Conservation (phyloP, 2,329 filamentous ascomycete genomes). For the Dactylellina drechsleri region DNA sequence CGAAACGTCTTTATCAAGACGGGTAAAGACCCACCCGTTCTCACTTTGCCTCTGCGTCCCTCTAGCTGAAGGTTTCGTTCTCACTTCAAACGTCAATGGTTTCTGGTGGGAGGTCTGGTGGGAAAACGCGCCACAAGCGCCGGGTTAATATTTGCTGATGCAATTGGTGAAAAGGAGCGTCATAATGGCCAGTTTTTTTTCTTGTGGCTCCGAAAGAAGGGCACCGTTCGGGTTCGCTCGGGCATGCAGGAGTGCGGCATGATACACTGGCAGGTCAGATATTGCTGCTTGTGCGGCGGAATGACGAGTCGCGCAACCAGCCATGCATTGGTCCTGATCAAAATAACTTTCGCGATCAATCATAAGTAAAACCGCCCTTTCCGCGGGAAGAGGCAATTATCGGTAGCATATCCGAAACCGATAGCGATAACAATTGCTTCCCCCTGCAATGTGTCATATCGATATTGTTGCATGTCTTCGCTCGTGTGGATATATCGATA, state of each 20-base stretch:
- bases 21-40: slow-evolving; percentile 31
- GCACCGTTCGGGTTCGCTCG: not conserved
- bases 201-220: not conserved
- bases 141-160: slow-evolving; percentile 20
- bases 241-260: slow-evolving; percentile 2
- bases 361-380: not conserved
- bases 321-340: not conserved
- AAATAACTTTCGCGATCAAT: too few species aligned
- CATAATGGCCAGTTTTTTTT: not conserved
- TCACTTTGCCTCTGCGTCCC: not conserved
- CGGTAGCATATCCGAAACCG: not conserved
- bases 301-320: not conserved
- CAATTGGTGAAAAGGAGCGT: too few species aligned
- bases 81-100: slow-evolving; percentile 45
- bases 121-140: slow-evolving; percentile 48
- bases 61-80: not conserved
- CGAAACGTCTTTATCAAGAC: slow-evolving; percentile 49
- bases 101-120: slow-evolving; percentile 40
- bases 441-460: not conserved
- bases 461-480: not conserved
- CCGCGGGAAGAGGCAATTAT: not conserved
- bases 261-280: too few species aligned
- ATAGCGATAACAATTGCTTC: not conserved
- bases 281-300: not conserved
- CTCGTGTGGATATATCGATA: not conserved